Evolutionary conservation across 1,284 basidiomycete species (phyloP), one percentile per base, ranked within the genome.

Genomic region (Boletus mariae): DNA sequence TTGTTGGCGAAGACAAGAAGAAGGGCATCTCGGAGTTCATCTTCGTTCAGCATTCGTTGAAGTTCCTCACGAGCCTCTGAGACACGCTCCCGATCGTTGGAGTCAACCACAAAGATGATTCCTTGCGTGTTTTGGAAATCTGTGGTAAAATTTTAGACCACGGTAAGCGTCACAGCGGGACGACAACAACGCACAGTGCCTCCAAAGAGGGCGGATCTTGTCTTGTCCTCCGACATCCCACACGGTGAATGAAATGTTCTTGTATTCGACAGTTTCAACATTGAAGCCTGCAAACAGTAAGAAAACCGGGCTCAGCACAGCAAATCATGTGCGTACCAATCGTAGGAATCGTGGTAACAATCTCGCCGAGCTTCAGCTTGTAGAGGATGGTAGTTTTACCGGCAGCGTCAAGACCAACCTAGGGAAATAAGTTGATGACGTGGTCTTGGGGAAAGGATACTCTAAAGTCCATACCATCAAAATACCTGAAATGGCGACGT

Each of bases 81-180:
- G 59, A 99, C 92, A 91, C 97, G 96, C 77, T 99, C 97, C 76
- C 97, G 83, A 80, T 99, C 97, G 76, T 99, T 99, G 53, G 97
- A 99, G 76, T 99, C 97, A 61, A 99, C 95, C 54, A 99, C 97
- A 74, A 99, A 99, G 72, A 99, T 99, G 79, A 99, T 98, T 64
- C 96, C 97, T 79, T 99, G 97, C 46, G 97, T 99, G 82, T 99
- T 99, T 79, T 99, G 97, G 93, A 98, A 99, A 81, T 99, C 96
- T 97, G 62, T 29, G 55, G 40, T 50, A 46, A 29, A 51, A 44
- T 38, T 46, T 64, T 53, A 58, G 61, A 49, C 38, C 4, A 20
- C n/a, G 11, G 17, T n/a, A 25, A 52, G 73, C 73, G 56, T 53
- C 10, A 57, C 55, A 8, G 2, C 3, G 57, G 57, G 20, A 20